Conservation (phyloP, 2,329 filamentous ascomycete species). For the Beauveria australis region DNA sequence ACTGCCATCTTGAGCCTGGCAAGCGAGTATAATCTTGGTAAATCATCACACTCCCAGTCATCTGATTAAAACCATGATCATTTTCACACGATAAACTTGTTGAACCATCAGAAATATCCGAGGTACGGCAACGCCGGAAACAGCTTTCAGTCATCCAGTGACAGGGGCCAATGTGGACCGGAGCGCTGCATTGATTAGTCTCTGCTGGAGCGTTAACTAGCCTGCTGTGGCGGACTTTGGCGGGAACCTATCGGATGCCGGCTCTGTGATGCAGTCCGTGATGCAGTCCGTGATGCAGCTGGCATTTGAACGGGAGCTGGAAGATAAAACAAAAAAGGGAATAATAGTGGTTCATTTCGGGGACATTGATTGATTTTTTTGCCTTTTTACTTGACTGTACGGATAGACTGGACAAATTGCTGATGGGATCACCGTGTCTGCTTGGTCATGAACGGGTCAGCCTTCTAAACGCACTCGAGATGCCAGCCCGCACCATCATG, state of each 20-base stretch:
- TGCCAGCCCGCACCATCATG: too few relatives aligned
- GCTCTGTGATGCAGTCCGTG: background rate
- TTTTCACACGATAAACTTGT: background rate
- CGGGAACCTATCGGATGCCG: background rate
- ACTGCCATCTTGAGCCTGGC: too few relatives aligned
- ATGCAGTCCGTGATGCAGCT: background rate
- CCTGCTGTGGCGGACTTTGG: background rate
- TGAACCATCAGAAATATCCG: background rate
- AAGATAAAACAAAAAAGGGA: background rate
- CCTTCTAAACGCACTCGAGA: too few relatives aligned
- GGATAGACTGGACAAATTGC: too few relatives aligned
- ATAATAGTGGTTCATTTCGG: background rate
- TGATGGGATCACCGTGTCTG: too few relatives aligned
- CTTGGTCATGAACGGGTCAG: too few relatives aligned
- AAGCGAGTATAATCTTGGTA: too few relatives aligned
- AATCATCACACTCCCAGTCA: background rate
- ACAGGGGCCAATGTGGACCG: background rate
- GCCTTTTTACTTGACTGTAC: too few relatives aligned
- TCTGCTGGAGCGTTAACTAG: background rate
- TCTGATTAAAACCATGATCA: background rate
- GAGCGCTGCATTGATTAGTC: background rate
- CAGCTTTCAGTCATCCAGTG: background rate
- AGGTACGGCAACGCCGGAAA: constrained; percentile 4
- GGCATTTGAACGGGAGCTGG: background rate
- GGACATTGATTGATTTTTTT: too few relatives aligned